Conservation (phyloP, 2,329 filamentous ascomycete genomes). For the Rugonectria rugulosa region DNA sequence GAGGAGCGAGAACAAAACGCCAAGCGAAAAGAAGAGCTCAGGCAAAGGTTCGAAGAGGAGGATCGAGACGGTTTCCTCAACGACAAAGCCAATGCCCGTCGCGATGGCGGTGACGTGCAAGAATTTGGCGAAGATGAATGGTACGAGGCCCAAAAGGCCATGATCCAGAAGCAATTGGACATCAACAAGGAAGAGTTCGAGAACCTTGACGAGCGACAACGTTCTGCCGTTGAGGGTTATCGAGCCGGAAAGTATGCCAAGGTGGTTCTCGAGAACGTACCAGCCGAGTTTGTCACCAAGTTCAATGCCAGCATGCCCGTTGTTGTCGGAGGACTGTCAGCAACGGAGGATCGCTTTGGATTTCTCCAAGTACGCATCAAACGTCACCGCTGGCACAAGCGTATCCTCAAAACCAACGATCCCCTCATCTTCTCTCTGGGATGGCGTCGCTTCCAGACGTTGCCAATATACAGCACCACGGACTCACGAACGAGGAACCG, state of each 20-base stretch:
- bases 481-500: conserved; percentile 93
- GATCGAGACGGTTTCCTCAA: conserved; percentile 96
- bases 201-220: conserved; percentile 82
- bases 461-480: conserved; percentile 93
- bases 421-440: conserved; percentile 96
- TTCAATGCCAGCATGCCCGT: conserved; percentile 87
- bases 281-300: conserved; percentile 84
- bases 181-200: conserved; percentile 97
- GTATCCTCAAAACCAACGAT: conserved; percentile 97
- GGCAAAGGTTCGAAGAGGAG: conserved; percentile 94
- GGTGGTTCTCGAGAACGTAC: conserved; percentile 87
- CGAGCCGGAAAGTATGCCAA: conserved; percentile 93
- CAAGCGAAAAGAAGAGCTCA: conserved; percentile 90
- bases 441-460: conserved; percentile 92
- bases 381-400: conserved; percentile 98
- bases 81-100: conserved; percentile 80
- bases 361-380: conserved; percentile 97
- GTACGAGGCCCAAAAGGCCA: conserved; percentile 96
- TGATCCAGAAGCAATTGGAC: conserved; percentile 92
- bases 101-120: conserved; percentile 72
- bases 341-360: conserved; percentile 95
- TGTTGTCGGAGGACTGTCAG: conserved; percentile 87
- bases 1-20: conserved; percentile 92
- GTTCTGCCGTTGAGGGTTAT: conserved; percentile 86
- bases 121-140: conserved; percentile 98